A percentile compares a stretch with the other conserved stretches of the same genome.
Evolutionary conservation across 2,329 filamentous ascomycete genomes (phyloP).

Genomic region (Alternaria burnsii): DNA sequence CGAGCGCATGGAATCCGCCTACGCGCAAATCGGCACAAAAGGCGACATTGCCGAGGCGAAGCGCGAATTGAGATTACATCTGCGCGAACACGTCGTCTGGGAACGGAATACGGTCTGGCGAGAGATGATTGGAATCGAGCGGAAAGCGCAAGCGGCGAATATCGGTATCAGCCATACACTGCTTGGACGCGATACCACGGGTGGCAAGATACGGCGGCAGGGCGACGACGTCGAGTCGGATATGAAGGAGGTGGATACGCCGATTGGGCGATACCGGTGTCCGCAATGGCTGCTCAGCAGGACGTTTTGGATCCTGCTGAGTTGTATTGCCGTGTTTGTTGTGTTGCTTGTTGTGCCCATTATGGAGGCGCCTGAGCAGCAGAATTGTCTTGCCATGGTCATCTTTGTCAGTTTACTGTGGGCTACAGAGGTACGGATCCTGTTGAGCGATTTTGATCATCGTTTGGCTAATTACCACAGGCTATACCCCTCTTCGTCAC

Average conservation of each 20-base stretch:
- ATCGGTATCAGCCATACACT: conserved; percentile 81
- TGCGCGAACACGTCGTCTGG: conserved; percentile 98
- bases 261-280: conserved; percentile 77
- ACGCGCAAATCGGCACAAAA: conserved; percentile 81
- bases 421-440: conserved; percentile 80
- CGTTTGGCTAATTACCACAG: conserved; percentile 55
- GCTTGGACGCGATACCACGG: conserved; percentile 76
- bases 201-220: conserved; percentile 75
- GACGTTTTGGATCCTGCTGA: conserved; percentile 78
- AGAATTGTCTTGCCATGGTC: conserved; percentile 93
- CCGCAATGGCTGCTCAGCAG: conserved; percentile 86
- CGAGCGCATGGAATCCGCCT: conserved; percentile 76
- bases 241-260: conserved; percentile 77
- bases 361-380: conserved; percentile 86
- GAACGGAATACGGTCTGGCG: conserved; percentile 98
- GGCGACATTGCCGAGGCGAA: conserved; percentile 80
- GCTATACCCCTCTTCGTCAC: conserved; percentile 97
- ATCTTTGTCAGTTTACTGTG: conserved; percentile 93
- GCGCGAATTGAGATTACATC: conserved; percentile 85
- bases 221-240: conserved; percentile 78
- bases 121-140: conserved; percentile 97
- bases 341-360: conserved; percentile 79
- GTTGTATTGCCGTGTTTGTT: conserved; percentile 76
- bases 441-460: background rate
- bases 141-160: conserved; percentile 92